Evolutionary conservation across 2,329 filamentous ascomycete species (phyloP).

Genomic region (Alternaria incomplexa): DNA sequence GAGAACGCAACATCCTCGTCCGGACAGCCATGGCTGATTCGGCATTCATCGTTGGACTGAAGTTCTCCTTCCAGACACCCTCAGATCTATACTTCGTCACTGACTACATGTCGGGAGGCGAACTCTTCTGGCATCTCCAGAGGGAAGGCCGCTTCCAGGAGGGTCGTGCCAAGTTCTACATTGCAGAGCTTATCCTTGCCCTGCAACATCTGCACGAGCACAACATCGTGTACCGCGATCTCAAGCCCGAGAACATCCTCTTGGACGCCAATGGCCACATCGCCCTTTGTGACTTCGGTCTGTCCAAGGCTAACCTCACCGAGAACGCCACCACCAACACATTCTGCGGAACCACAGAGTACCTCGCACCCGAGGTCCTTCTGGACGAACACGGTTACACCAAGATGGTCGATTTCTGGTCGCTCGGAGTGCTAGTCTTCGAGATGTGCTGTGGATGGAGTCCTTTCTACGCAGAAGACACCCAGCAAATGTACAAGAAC

Average conservation of each 20-base stretch:
- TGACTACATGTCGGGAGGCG: constrained; percentile 98
- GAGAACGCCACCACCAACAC: constrained; percentile 99
- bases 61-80: constrained; percentile 98
- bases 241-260: constrained; percentile 97
- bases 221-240: constrained; percentile 95
- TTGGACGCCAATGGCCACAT: constrained; percentile 98
- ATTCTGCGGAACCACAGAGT: constrained; percentile 98
- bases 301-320: constrained; percentile 96
- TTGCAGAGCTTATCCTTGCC: constrained; percentile 93
- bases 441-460: constrained; percentile 99
- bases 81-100: constrained; percentile 98
- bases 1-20: constrained; percentile 95
- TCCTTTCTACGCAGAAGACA: constrained; percentile 98
- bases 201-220: constrained; percentile 95
- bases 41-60: constrained; percentile 95
- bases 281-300: constrained; percentile 93
- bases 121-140: constrained; percentile 98
- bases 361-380: constrained; percentile 92
- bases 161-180: constrained; percentile 96
- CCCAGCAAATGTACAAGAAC: constrained; percentile 99
- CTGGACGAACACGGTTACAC: constrained; percentile 97
- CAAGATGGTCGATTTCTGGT: constrained; percentile 99
- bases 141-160: constrained; percentile 97
- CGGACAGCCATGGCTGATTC: constrained; percentile 95
- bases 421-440: constrained; percentile 93